These are phyloP conservation scores for Teunomyces funiuensis DNA, from an alignment of 805 yeast genomes.

Conservation along the genomic window DNA sequence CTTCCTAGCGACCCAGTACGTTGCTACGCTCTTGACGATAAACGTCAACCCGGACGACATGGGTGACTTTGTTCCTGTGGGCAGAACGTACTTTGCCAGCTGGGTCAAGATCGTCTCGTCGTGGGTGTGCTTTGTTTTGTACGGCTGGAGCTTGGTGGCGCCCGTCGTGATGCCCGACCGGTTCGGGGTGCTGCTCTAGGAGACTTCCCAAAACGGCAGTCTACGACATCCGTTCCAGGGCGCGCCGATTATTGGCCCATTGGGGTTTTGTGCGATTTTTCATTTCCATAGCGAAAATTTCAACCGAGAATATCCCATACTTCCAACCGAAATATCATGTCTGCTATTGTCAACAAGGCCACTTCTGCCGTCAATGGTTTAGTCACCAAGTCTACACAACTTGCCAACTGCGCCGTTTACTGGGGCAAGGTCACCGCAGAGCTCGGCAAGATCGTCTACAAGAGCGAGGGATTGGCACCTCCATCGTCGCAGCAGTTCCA, in stretches of 20 bases:
- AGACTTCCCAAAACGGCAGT: conserved; percentile 23
- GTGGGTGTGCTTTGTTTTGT: conserved; percentile 85
- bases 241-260: conserved; percentile 15
- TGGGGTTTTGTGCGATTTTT: not conserved
- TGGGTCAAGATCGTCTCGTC: conserved; percentile 93
- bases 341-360: conserved; percentile 44
- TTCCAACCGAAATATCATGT: conserved; percentile 25
- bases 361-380: conserved; percentile 35
- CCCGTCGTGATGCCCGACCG: conserved; percentile 91
- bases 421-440: conserved; percentile 73
- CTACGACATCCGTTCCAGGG: no score
- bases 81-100: conserved; percentile 90
- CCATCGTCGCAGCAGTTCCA: conserved; percentile 78
- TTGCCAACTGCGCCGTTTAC: conserved; percentile 63
- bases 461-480: conserved; percentile 91
- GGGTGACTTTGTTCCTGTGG: conserved; percentile 94
- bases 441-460: conserved; percentile 74
- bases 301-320: not conserved
- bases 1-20: conserved; percentile 94
- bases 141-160: conserved; percentile 89
- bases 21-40: conserved; percentile 88
- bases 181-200: conserved; percentile 45
- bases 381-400: conserved; percentile 38
- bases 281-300: conserved; percentile 5
- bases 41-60: conserved; percentile 81